Conservation (phyloP, 2,329 filamentous ascomycete species). For the Tolypocladium guangdongense region DNA sequence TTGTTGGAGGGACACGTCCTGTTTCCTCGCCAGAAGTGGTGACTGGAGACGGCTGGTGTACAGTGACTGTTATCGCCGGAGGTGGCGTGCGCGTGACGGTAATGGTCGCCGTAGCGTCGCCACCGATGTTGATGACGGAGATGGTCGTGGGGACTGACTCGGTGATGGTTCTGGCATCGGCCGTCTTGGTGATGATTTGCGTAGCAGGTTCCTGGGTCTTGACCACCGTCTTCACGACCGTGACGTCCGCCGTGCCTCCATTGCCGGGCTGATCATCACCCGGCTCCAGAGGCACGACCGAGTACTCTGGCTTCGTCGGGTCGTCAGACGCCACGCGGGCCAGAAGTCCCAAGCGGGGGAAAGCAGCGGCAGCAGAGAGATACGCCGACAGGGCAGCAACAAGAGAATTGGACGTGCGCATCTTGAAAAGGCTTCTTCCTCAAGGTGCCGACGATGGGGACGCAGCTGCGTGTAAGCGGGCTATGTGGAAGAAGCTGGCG, state of each 20-base stretch:
- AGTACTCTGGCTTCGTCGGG: conserved; percentile 21
- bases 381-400: conserved; percentile 18
- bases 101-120: conserved; percentile 13
- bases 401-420: conserved; percentile 19
- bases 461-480: neutral
- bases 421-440: conserved; percentile 12
- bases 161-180: conserved; percentile 16
- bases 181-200: conserved; percentile 15
- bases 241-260: conserved; percentile 14
- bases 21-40: neutral
- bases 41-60: neutral
- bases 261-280: conserved; percentile 11
- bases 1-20: neutral
- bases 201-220: conserved; percentile 16
- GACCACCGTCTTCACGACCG: conserved; percentile 23
- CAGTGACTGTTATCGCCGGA: neutral
- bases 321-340: conserved; percentile 10
- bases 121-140: conserved; percentile 18
- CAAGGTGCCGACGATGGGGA: neutral
- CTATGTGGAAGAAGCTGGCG: neutral
- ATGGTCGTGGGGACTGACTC: conserved; percentile 18
- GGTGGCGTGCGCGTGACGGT: conserved; percentile 13
- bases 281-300: conserved; percentile 28
- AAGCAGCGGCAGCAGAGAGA: conserved; percentile 13
- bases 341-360: conserved; percentile 15